Base-by-base conservation (phyloP, 2,329 filamentous ascomycete species). In the Ceratocystiopsis minuta region DNA sequence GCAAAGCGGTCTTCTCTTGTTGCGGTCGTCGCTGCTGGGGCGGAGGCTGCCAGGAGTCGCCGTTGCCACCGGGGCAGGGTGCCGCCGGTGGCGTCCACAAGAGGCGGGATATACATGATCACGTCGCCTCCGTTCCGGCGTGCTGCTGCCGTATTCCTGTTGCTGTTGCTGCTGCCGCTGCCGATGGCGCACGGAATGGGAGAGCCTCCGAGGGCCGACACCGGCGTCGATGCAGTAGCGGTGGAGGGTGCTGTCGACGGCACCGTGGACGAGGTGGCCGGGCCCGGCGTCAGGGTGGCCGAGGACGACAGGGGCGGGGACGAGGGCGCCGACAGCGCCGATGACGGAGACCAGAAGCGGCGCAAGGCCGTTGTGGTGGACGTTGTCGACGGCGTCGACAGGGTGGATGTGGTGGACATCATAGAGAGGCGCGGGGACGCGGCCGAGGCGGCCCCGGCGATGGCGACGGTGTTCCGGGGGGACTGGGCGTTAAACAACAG, bases 61-160 rank as follows among this genome's bases (percentile, higher is more conserved):
- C 53, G 51, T 1, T 56, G 55, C 10, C 51, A 48, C 1, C 45
- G 37, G 3, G 44, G 33, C 10, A 38, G 24, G 7, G 57, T 60
- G 13, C 57, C 56, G 41, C 54, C 56, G 0, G 57, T 54, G 3
- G 55, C 54, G 40, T 60, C 58, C 43, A 57, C 55, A 7, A 60
- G 51, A 0, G 58, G 53, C 15, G 58, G 57, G 39, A 60, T 54
- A 46, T 57, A 60, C 0, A 53, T 57, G 16, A 59, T 45, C 15
- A 33, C 33, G 37, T 37, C 40, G 20, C 34, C 16, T 17, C 28
- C 37, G 24, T 28, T 28, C 24, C 24, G 11, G 35, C 4, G 51
- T 49, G 24, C 37, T 7, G 16, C 18, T 32, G 6, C n/a, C 31
- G n/a, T 14, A 17, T n/a, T 20, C 13, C 13, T 37, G 36, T n/a